A percentile compares a stretch with the other conserved stretches of the same genome.
Conservation (phyloP, 1,284 basidiomycete genomes). For the Malassezia caprae region DNA sequence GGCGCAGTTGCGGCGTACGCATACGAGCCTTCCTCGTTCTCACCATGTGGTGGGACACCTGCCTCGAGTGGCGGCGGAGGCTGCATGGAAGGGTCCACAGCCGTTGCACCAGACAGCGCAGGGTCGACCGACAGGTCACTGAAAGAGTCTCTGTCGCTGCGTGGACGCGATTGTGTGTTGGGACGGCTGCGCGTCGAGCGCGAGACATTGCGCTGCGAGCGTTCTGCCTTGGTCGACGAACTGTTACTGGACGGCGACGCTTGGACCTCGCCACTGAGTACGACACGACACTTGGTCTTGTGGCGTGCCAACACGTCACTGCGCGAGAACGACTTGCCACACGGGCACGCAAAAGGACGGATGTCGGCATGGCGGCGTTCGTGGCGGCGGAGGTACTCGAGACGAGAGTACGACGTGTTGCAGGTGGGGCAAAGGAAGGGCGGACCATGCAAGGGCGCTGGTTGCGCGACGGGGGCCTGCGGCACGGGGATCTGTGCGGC, state of each 20-base stretch:
- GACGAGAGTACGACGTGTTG: constrained; percentile 43
- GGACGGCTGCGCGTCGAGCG: constrained; percentile 6
- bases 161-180: background rate
- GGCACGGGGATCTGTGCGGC: background rate
- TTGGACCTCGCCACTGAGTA: constrained; percentile 25
- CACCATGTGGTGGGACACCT: background rate
- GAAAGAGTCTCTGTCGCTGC: constrained; percentile 1
- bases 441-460: constrained; percentile 28
- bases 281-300: constrained; percentile 41
- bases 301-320: constrained; percentile 45
- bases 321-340: constrained; percentile 45
- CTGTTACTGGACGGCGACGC: constrained; percentile 17
- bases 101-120: constrained; percentile 4
- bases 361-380: constrained; percentile 45
- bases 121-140: constrained; percentile 14
- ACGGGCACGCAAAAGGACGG: constrained; percentile 44
- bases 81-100: constrained; percentile 17
- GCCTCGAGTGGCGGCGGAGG: constrained; percentile 15
- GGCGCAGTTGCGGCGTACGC: background rate
- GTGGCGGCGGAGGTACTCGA: constrained; percentile 45
- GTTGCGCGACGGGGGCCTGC: background rate
- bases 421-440: constrained; percentile 45
- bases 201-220: background rate
- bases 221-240: background rate
- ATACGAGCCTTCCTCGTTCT: background rate